Conservation (phyloP, 2,329 filamentous ascomycete genomes). For the Aspergillus felis region DNA sequence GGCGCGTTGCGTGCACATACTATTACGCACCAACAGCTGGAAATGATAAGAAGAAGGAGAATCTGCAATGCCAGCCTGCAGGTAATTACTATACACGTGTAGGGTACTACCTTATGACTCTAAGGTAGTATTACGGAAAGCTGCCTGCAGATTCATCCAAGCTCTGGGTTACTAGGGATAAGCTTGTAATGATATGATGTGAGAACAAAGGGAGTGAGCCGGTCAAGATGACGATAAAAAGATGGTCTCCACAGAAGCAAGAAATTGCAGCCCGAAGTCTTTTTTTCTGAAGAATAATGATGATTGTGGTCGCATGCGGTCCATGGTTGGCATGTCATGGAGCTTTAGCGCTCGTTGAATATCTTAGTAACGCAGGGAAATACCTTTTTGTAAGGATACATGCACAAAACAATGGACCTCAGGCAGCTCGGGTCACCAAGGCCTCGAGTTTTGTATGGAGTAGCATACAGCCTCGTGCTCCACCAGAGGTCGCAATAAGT, state of each 20-base stretch:
- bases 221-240: neutral
- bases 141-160: neutral
- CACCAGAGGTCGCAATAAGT: no score
- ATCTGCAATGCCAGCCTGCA: neutral
- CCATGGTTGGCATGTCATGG: conserved; percentile 17
- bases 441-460: no score
- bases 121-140: neutral
- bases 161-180: neutral
- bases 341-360: neutral
- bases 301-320: conserved; percentile 8
- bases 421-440: no score
- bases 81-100: neutral
- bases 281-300: neutral
- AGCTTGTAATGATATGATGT: neutral
- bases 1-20: no score
- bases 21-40: neutral
- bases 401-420: no score
- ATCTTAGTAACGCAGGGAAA: neutral
- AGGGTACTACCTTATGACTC: neutral
- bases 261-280: neutral
- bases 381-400: neutral
- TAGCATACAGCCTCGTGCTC: no score
- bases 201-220: neutral
- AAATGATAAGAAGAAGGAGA: neutral
- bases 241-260: neutral